phyloP scores from a whole-genome alignment of 1,284 basidiomycete genomes.

The Papiliotrema fonsecae region DNA sequence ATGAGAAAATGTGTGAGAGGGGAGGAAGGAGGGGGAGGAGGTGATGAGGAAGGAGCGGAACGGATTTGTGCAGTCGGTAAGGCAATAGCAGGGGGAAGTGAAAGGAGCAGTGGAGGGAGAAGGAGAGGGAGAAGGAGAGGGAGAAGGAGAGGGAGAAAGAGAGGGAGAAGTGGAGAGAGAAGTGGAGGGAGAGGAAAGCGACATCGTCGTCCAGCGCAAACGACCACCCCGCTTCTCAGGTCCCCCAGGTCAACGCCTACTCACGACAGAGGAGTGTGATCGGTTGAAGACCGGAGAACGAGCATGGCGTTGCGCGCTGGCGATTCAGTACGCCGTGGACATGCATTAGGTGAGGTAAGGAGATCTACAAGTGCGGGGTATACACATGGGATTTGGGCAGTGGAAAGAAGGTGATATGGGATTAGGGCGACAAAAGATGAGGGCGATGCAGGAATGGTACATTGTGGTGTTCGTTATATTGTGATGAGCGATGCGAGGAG shows the following conservation, averaged over 20 bases:
- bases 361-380: too few species aligned
- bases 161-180: not conserved
- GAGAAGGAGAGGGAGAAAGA: not conserved
- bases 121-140: too few species aligned
- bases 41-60: too few species aligned
- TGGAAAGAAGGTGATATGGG: not conserved
- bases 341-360: not conserved
- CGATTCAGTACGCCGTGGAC: not conserved
- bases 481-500: not conserved
- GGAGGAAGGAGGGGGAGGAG: too few species aligned
- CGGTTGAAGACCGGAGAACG: slow-evolving; percentile 2
- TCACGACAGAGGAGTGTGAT: not conserved
- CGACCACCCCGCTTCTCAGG: slow-evolving; percentile 8
- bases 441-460: too few species aligned
- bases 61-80: too few species aligned
- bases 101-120: too few species aligned
- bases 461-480: not conserved
- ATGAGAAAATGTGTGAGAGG: too few species aligned
- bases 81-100: too few species aligned
- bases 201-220: slow-evolving; percentile 6
- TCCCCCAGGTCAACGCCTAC: slow-evolving; percentile 1
- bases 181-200: not conserved
- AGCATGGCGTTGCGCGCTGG: slow-evolving; percentile 4
- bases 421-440: not conserved
- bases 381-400: too few species aligned